Conservation (phyloP, 1,139 yeast species). For the Hansenula lynferdii region DNA sequence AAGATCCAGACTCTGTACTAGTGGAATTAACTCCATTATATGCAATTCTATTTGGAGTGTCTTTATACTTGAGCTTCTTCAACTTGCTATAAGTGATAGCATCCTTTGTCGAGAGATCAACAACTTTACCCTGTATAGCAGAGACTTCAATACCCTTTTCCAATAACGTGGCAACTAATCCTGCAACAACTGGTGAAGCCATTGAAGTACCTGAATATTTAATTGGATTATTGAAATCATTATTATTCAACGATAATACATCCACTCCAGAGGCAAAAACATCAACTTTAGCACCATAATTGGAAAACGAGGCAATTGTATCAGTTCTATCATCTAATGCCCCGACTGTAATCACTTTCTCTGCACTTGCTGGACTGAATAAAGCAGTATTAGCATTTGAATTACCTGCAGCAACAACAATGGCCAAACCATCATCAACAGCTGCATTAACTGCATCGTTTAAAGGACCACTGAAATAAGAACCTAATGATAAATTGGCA, state of each 20-base stretch:
- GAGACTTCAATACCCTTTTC: conserved; percentile 49
- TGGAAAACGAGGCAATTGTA: conserved; percentile 65
- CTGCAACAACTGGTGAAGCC: conserved; percentile 82
- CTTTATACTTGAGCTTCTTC: conserved; percentile 23
- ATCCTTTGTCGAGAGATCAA: conserved; percentile 30
- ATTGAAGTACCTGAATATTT: conserved; percentile 78
- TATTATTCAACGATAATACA: conserved; percentile 35
- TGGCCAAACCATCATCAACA: conserved; percentile 58
- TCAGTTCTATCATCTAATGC: conserved; percentile 76
- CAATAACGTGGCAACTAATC: conserved; percentile 60
- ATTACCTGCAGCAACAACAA: conserved; percentile 90
- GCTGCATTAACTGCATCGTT: conserved; percentile 76
- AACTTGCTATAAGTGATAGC: conserved; percentile 8
- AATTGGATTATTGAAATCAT: conserved; percentile 16
- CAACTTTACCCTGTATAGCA: conserved; percentile 35
- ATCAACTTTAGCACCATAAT: conserved; percentile 87
- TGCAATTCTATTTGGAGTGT: conserved; percentile 39
- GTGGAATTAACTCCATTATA: conserved; percentile 27
- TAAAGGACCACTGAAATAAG: conserved; percentile 55
- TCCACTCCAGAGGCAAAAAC: conserved; percentile 76
- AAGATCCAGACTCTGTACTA: too few relatives aligned
- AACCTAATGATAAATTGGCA: conserved; percentile 75
- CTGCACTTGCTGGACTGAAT: conserved; percentile 78
- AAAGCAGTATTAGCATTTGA: conserved; percentile 69
- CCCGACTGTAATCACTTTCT: conserved; percentile 72